A percentile compares a stretch with the other conserved stretches of the same genome.
phyloP scores from a whole-genome alignment of 1,284 basidiomycete genomes.

The Ganoderma sp. region DNA sequence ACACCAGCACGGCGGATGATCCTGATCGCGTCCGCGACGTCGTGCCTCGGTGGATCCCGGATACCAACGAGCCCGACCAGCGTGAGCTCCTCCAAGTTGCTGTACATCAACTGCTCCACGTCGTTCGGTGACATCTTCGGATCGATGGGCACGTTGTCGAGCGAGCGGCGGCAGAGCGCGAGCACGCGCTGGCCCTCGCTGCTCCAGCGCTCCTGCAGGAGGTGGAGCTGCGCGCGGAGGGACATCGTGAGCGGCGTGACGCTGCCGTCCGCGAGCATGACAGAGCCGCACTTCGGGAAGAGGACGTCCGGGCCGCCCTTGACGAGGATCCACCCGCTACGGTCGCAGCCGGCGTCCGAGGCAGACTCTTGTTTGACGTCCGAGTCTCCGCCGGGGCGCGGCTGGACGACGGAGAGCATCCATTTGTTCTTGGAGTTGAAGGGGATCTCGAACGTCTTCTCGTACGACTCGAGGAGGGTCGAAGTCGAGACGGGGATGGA shows the following conservation, averaged over 20 bases:
- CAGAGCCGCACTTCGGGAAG: conserved; percentile 51
- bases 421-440: conserved; percentile 76
- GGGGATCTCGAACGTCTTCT: conserved; percentile 51
- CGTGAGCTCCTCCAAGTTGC: conserved; percentile 52
- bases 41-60: conserved; percentile 66
- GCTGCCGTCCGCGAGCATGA: conserved; percentile 47
- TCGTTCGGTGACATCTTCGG: conserved; percentile 42
- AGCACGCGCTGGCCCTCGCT: conserved; percentile 67
- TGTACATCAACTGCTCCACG: conserved; percentile 46
- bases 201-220: conserved; percentile 58
- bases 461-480: conserved; percentile 37
- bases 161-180: conserved; percentile 47
- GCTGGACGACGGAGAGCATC: conserved; percentile 55
- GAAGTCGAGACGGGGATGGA: conserved; percentile 33
- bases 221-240: conserved; percentile 39
- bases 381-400: conserved; percentile 19
- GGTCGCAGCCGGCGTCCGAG: too few relatives aligned
- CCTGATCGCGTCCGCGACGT: conserved; percentile 59
- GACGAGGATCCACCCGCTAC: conserved; percentile 47
- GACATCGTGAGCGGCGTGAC: conserved; percentile 43
- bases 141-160: conserved; percentile 39
- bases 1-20: conserved; percentile 64
- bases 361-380: conserved; percentile 22
- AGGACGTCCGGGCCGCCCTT: conserved; percentile 69
- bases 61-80: conserved; percentile 69